Conservation (phyloP, 257 asterid species). For the Scutellaria baicalensis region DNA sequence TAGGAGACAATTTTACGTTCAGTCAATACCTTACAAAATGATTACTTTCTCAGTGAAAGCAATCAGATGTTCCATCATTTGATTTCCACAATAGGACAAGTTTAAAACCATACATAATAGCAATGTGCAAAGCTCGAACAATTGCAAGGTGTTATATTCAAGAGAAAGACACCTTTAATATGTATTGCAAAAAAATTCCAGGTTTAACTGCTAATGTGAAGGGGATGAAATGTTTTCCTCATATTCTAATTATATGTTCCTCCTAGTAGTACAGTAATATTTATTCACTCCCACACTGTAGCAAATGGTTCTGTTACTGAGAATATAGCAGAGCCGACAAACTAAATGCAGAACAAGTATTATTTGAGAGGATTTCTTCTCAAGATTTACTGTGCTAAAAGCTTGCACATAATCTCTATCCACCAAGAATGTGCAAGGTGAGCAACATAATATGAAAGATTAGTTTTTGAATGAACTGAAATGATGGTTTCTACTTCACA, state of each 20-base stretch:
- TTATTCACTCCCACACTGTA: not conserved
- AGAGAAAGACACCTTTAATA: not conserved
- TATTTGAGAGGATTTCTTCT: not conserved
- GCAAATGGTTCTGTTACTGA: not conserved
- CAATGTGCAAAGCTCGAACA: not conserved
- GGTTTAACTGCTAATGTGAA: not conserved
- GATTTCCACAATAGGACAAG: not conserved
- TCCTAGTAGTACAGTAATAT: not conserved
- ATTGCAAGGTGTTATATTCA: not conserved
- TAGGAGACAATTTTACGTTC: not conserved
- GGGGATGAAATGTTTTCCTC: not conserved
- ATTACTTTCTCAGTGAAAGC: not conserved
- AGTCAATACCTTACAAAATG: not conserved
- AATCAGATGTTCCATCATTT: not conserved
- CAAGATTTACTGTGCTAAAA: not conserved
- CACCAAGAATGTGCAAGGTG: constrained; percentile 1
- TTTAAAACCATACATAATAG: not conserved
- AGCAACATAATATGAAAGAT: not conserved
- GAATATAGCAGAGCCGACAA: not conserved
- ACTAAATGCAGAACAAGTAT: not conserved
- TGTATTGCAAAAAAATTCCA: not conserved
- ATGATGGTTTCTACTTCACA: not conserved
- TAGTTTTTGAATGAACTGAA: not conserved
- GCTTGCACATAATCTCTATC: not conserved
- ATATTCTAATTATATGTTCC: not conserved